Evolutionary conservation across 2,329 filamentous ascomycete species (phyloP).

Genomic region (Curvularia eragrostidis): DNA sequence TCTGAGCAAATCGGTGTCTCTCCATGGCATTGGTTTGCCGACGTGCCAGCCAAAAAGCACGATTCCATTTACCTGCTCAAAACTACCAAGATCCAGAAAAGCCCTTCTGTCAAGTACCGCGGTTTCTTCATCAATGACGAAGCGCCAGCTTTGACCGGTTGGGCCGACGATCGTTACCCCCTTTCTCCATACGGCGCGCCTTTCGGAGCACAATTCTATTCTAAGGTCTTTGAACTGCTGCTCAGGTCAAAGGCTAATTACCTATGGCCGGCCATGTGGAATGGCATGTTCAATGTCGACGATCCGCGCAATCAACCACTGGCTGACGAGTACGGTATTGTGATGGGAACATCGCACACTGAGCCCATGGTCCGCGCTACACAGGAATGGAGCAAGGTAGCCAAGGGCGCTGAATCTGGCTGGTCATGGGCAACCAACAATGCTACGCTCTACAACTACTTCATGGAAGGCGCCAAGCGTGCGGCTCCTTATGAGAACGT

Average conservation of each 20-base stretch:
- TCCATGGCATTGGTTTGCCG: slow-evolving; percentile 73
- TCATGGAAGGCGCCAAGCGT: slow-evolving; percentile 69
- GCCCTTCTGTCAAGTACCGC: slow-evolving; percentile 70
- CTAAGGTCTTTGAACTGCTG: slow-evolving; percentile 72
- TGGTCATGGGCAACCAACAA: slow-evolving; percentile 78
- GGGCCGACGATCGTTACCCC: slow-evolving; percentile 65
- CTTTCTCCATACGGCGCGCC: slow-evolving; percentile 53
- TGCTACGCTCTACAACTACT: slow-evolving; percentile 70
- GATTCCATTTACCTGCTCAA: slow-evolving; percentile 63
- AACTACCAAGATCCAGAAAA: slow-evolving; percentile 62
- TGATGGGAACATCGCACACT: slow-evolving; percentile 75
- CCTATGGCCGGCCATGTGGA: slow-evolving; percentile 76
- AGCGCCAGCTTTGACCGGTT: slow-evolving; percentile 70
- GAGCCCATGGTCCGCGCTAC: slow-evolving; percentile 72
- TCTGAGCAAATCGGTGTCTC: slow-evolving; percentile 77
- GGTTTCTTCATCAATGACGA: slow-evolving; percentile 77
- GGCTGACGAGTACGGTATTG: slow-evolving; percentile 75
- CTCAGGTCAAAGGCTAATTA: slow-evolving; percentile 75
- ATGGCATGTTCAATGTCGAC: slow-evolving; percentile 74
- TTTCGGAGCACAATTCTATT: slow-evolving; percentile 68
- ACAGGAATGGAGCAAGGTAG: slow-evolving; percentile 57
- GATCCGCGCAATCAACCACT: slow-evolving; percentile 72
- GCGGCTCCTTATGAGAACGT: slow-evolving; percentile 71
- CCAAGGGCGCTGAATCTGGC: slow-evolving; percentile 57
- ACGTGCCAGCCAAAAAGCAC: slow-evolving; percentile 62